Evolutionary conservation across 352 stramenopile genomes (phyloP).

Genomic region (Phytophthora cactorum): DNA sequence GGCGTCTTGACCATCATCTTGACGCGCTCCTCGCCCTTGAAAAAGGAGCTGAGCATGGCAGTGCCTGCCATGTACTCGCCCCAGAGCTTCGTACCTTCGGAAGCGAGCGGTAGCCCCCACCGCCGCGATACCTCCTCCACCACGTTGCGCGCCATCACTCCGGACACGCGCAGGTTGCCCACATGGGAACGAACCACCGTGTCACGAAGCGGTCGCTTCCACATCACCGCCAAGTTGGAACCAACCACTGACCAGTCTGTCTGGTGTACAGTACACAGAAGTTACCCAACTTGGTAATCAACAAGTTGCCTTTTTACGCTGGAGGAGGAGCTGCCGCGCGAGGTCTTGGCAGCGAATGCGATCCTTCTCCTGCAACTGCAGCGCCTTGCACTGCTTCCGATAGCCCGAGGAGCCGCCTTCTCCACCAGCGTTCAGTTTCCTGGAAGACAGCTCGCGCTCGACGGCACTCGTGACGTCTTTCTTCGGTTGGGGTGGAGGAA

Average conservation of each 20-base stretch:
- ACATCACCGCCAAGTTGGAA: conserved; percentile 31
- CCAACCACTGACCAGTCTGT: conserved; percentile 13
- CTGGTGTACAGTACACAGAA: not conserved
- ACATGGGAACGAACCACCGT: conserved; percentile 77
- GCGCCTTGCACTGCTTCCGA: conserved; percentile 52
- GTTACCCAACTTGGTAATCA: conserved; percentile 24
- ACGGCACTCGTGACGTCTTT: conserved; percentile 9
- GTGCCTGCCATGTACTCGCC: conserved; percentile 90
- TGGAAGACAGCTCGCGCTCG: conserved; percentile 22
- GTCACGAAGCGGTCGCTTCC: conserved; percentile 66
- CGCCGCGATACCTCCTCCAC: conserved; percentile 61
- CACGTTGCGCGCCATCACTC: conserved; percentile 66
- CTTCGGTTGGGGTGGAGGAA: conserved; percentile 18
- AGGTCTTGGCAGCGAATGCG: conserved; percentile 57
- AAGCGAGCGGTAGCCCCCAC: conserved; percentile 56
- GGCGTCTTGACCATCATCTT: conserved; percentile 73
- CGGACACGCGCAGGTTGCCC: conserved; percentile 82
- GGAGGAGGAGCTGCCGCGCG: conserved; percentile 45
- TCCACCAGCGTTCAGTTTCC: conserved; percentile 4
- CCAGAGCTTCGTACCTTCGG: conserved; percentile 68
- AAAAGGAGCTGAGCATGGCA: conserved; percentile 88
- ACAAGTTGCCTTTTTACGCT: conserved; percentile 55
- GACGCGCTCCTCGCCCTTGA: conserved; percentile 87
- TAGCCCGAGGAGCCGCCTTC: conserved; percentile 29
- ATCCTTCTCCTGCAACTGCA: conserved; percentile 77